Evolutionary conservation across 176 grass and related monocot genomes (phyloP), one percentile per base, ranked within the genome.

Genomic region (Stipa capillata): DNA sequence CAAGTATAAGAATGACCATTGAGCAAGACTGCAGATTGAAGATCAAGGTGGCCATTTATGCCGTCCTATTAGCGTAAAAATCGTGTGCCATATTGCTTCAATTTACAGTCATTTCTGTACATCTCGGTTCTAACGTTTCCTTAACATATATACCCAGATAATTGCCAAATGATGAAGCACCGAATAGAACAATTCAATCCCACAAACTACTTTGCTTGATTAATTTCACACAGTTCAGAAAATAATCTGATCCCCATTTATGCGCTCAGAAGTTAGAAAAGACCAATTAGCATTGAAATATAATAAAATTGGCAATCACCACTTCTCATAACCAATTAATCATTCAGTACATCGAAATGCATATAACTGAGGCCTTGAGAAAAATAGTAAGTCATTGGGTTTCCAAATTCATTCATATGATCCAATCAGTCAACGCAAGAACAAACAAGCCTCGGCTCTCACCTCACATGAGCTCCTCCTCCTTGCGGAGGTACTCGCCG

Each of bases 401-500:
- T 32, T 20, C 14, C 37, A 18, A 56, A 35, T 87, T 35, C 54
- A 63, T 35, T 2, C 44, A 34, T 18, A 39, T 12, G 50, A 33
- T 32, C 18, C 31, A 71, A 47, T 11, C 28, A 72, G 27, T 3
- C 20, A 61, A 42, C 29, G 18, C 1, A 18, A 8, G 0, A 62
- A 11, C 23, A 77, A 41, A 20, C 2, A 36, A 8, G 5, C 9
- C 13, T 40, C 15, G 4, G 31, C n/a, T 20, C 60, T 88, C 53
- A 80, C 89, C 75, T 85, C 72, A 83, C 86, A 89, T 89, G 49
- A 94, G 91, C 40, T 97, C 89, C 43, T 88, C 89, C 59, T 97
- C 91, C 51, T 87, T 87, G 72, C 89, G 91, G 70, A 97, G 90
- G 72, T 92, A 97, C 79, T 92, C 89, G 8, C 91, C 91, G 0